Evolutionary conservation across 345 rosid species (phyloP).

Genomic region (Angophora floribunda): DNA sequence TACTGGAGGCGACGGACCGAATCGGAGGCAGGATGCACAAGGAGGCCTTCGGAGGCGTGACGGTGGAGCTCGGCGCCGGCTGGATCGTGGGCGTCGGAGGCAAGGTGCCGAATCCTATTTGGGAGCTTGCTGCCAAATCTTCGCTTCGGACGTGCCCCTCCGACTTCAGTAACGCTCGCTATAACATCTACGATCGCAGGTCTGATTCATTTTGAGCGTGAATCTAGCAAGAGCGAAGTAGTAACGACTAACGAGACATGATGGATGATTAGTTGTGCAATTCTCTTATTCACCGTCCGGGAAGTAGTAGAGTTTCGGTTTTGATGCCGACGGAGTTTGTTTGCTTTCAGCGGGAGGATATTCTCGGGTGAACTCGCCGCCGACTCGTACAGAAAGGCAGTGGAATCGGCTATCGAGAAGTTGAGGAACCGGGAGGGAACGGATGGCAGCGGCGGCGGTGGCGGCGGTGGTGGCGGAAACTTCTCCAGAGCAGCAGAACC

Average conservation of each 20-base stretch:
- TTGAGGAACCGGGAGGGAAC: slow-evolving; percentile 32
- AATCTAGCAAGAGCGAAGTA: background rate
- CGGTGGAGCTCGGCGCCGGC: slow-evolving; percentile 95
- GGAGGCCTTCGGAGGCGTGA: slow-evolving; percentile 63
- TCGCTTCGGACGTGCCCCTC: slow-evolving; percentile 83
- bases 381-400: slow-evolving; percentile 86
- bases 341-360: slow-evolving; percentile 58
- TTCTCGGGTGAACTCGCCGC: slow-evolving; percentile 75
- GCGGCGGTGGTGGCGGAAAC: background rate
- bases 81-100: slow-evolving; percentile 99
- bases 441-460: background rate
- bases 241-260: background rate
- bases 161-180: slow-evolving; percentile 90
- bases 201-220: background rate
- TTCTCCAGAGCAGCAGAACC: background rate
- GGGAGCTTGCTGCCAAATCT: slow-evolving; percentile 57
- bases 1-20: slow-evolving; percentile 83
- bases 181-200: slow-evolving; percentile 90
- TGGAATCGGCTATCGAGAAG: slow-evolving; percentile 63
- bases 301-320: background rate
- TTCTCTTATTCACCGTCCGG: background rate
- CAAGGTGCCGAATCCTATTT: slow-evolving; percentile 68
- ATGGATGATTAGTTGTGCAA: background rate
- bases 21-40: slow-evolving; percentile 87
- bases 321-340: background rate